Evolutionary conservation across 2,329 filamentous ascomycete genomes (phyloP).

Genomic region (Juglanconis juglandina): DNA sequence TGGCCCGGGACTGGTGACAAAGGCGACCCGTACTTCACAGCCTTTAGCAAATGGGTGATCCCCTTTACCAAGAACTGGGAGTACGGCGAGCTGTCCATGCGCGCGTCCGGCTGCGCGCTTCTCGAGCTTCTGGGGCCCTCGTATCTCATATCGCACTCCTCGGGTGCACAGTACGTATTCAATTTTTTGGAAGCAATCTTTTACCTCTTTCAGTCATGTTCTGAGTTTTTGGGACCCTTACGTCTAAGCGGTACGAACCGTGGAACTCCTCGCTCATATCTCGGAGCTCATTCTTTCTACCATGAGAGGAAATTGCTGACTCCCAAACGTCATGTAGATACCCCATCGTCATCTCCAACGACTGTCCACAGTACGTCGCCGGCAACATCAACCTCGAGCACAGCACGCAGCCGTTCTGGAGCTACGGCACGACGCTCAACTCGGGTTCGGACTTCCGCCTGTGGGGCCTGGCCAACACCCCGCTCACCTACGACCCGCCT

Average conservation of each 20-base stretch:
- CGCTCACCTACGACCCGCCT: constrained; percentile 28
- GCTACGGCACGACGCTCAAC: constrained; percentile 18
- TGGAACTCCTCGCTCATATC: too few species aligned
- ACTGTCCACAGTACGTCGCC: constrained; percentile 27
- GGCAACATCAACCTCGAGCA: constrained; percentile 31
- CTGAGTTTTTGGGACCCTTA: too few species aligned
- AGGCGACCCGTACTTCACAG: constrained; percentile 45
- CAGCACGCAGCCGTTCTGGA: constrained; percentile 27
- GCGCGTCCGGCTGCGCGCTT: constrained; percentile 23
- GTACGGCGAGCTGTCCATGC: constrained; percentile 22
- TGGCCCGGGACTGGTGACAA: constrained; percentile 30
- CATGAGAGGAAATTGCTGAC: too few species aligned
- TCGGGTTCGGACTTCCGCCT: constrained; percentile 8
- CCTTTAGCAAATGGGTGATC: constrained; percentile 42
- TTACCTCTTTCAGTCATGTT: too few species aligned
- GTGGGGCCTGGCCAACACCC: constrained; percentile 27
- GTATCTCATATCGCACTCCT: constrained; percentile 29
- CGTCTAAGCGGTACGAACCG: too few species aligned
- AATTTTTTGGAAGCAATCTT: too few species aligned
- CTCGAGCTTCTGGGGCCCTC: constrained; percentile 25
- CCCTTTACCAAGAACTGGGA: constrained; percentile 28
- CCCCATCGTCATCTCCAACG: constrained; percentile 28
- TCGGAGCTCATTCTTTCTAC: too few species aligned
- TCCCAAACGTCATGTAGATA: neutral
- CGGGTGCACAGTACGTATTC: neutral